phyloP scores from a whole-genome alignment of 495 filamentous ascomycete species.

The Daldinia bambusicola region DNA sequence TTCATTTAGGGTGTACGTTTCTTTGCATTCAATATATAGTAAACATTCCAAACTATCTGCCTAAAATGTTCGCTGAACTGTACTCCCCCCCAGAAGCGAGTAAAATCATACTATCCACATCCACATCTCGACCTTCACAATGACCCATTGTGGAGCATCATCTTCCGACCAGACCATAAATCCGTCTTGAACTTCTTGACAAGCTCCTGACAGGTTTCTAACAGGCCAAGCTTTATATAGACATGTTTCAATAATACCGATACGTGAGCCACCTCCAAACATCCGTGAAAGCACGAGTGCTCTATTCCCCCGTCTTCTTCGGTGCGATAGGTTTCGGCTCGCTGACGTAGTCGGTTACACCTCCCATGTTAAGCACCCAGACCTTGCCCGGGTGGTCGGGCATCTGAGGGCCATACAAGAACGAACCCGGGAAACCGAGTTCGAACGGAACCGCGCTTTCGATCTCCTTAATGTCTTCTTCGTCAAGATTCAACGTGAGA shows the following conservation, averaged over 20 bases:
- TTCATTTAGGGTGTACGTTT: background rate
- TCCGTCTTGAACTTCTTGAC: background rate
- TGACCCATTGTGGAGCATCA: background rate
- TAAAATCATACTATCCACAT: slow-evolving; percentile 1
- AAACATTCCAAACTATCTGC: background rate
- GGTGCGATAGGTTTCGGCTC: slow-evolving; percentile 48
- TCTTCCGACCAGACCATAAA: background rate
- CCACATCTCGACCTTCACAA: background rate
- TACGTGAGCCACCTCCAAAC: slow-evolving; percentile 35
- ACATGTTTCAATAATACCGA: slow-evolving; percentile 7
- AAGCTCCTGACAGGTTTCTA: background rate
- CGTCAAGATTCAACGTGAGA: slow-evolving; percentile 63
- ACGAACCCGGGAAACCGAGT: slow-evolving; percentile 67
- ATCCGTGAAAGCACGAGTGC: slow-evolving; percentile 26
- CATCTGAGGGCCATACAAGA: slow-evolving; percentile 58
- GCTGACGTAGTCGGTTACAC: slow-evolving; percentile 58
- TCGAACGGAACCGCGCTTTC: slow-evolving; percentile 71
- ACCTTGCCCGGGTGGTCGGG: slow-evolving; percentile 56
- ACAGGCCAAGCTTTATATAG: background rate
- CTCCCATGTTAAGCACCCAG: slow-evolving; percentile 55
- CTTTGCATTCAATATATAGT: background rate
- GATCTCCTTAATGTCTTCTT: slow-evolving; percentile 72
- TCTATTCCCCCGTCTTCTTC: slow-evolving; percentile 48
- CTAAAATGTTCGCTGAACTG: background rate
- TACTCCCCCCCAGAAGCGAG: background rate